Base-by-base conservation (phyloP, 768 basidiomycete species). In the Termitomyces sp. region DNA sequence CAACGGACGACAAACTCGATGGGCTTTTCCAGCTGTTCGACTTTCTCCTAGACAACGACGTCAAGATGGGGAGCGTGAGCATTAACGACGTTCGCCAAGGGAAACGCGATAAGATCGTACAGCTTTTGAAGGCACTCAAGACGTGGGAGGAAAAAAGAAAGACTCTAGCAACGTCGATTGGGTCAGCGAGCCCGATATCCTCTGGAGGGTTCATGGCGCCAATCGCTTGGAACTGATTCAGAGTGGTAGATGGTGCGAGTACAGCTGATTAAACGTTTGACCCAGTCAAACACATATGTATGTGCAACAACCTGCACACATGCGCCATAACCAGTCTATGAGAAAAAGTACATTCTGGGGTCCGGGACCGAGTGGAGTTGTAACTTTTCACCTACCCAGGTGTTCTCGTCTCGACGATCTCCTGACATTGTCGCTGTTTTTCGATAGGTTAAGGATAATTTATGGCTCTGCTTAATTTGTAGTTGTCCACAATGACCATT, bases 41-140 rank as follows among this genome's bases (percentile, higher is more conserved):
- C 72, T 94, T 92, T 72, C 72, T 97, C 56, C 80, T 98, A 48
- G 93, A 95, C 65, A 92, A 93, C 59, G 94, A 94, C 50, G 86
- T 95, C 57, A 88, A 89, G 73, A 91, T 96, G 78, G 94, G 90
- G 9, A 84, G 86, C 60, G 88, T 98, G 33, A 94, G 90, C 64
- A 95, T 97, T 73, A 96, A 96, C 68, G 96, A 98, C 71, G 80
- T 98, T 35, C 79, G 92, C 52, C 82, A 84, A 60, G 92, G 90
- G 32, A 91, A 88, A 68, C 77, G 84, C 49, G 87, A 89, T 46
- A 94, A 92, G 75, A 83, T 96, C 59, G 64, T 87, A 4, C 88
- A 93, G 69, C 74, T 98, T 35, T 69, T 98, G 65, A 84, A 78
- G 63, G 88, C 89, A 38, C 68, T 94, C 64, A 90, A 85, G 71